Base-by-base conservation (phyloP, 306 rosid genomes). In the Alnus rubra region DNA sequence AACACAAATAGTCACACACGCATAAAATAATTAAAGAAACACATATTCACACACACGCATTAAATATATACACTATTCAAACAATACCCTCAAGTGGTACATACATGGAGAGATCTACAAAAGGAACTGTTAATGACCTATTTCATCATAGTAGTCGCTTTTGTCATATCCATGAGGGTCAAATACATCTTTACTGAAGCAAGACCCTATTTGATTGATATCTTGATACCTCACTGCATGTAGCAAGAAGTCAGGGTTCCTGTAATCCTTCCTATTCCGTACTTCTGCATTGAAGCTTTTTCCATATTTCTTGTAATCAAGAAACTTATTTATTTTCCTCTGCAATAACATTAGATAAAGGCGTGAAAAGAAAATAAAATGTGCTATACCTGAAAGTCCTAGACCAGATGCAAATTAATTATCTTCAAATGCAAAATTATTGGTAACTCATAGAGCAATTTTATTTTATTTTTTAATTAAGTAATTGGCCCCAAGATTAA, bases 221-320 rank as follows among this genome's bases (percentile, higher is more conserved):
- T 92, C 99, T 84, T 91, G 97, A 84, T 93, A 96, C 74, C 93
- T 92, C 91, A 93, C 97, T 52, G 99, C 99, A 83, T 93, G 96
- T 79, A 93, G 74, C 79, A 93, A 84, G 87, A 95, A 95, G 86
- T 95, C 97, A 47, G 98, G 99, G 79, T 95, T 95, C 73, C 97
- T 87, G 72, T 95, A 95, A 82, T 91, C 97, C 89, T 95, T 95
- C 86, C 91, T 88, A 79, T 90, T 93, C 78, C 97, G 98, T 76
- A 95, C 96, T 87, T 91, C 99, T 15, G 95, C 92, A 83, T 93
- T 95, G 75, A 95, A 95, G 85, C 99, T 95, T 82, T 89, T 95
- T 79, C 99, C 98, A 76, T 89, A 89, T 85, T 87, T 91, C 86
- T 91, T 95, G 74, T 85, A 91, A 63, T 93, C 96, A 14, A 95